Evolutionary conservation across 169 alveolate species (phyloP).

Genomic region (Pseudocohnilembus persalinus): DNA sequence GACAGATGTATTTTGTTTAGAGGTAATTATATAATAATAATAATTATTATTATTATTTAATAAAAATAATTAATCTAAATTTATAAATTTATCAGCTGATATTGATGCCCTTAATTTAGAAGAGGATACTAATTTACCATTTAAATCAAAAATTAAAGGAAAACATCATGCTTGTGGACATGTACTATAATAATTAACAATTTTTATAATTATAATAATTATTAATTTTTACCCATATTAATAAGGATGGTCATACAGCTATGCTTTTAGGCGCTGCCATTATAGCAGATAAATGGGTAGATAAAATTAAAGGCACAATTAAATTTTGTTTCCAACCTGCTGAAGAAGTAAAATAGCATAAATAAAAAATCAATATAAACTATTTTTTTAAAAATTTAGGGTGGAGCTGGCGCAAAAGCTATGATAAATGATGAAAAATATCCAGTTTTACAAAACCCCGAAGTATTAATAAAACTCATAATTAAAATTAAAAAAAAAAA

Average conservation of each 20-base stretch:
- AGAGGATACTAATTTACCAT: conserved; percentile 2
- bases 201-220: no score
- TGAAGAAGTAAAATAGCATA: conserved; percentile 4
- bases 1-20: conserved; percentile 12
- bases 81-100: no score
- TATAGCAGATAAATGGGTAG: conserved; percentile 1
- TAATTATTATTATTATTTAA: no score
- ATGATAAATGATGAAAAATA: conserved; percentile 14
- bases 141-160: not conserved
- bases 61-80: no score
- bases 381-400: not conserved
- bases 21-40: no score
- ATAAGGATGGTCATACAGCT: conserved; percentile 17
- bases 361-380: no score
- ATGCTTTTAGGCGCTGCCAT: conserved; percentile 22
- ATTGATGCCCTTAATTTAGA: conserved; percentile 22
- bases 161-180: conserved; percentile 29
- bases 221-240: not conserved
- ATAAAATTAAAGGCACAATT: conserved; percentile 13
- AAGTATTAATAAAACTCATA: conserved; percentile 15
- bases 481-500: no score
- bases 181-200: not conserved
- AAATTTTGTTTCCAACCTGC: conserved; percentile 29
- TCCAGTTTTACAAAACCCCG: conserved; percentile 18
- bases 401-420: conserved; percentile 22